These are phyloP conservation scores for Candida vartiovaarae DNA, from an alignment of 805 yeast genomes.

Conservation along the genomic window DNA sequence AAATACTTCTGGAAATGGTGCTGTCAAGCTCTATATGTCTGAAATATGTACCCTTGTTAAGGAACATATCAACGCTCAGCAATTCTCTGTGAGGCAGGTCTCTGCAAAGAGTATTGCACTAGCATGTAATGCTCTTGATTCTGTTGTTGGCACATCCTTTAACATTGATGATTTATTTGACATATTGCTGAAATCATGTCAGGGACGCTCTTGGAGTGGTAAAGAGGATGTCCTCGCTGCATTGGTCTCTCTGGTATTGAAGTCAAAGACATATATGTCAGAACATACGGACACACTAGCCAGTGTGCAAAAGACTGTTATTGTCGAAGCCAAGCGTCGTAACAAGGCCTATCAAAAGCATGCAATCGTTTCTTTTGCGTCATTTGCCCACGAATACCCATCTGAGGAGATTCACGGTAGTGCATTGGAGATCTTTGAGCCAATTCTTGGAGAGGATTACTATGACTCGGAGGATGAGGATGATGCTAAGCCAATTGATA, in stretches of 20 bases:
- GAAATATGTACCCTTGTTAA: conserved; percentile 58
- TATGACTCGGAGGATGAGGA: conserved; percentile 34
- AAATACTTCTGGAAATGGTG: conserved; percentile 64
- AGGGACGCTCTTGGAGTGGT: conserved; percentile 85
- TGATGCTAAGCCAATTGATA: conserved; percentile 22
- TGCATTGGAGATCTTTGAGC: conserved; percentile 25
- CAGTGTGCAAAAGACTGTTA: conserved; percentile 37
- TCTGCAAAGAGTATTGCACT: conserved; percentile 62
- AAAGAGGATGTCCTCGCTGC: conserved; percentile 74
- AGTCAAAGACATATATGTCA: conserved; percentile 32
- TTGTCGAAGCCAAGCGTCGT: conserved; percentile 57
- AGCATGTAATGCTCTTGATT: conserved; percentile 42
- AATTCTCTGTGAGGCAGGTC: conserved; percentile 59
- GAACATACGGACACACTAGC: conserved; percentile 27
- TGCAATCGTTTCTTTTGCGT: conserved; percentile 47
- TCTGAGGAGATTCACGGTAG: conserved; percentile 26
- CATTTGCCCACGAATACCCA: conserved; percentile 36
- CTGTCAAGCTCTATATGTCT: conserved; percentile 57
- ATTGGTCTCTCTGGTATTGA: conserved; percentile 48
- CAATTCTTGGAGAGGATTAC: conserved; percentile 32
- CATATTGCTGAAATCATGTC: conserved; percentile 50
- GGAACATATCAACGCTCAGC: conserved; percentile 44
- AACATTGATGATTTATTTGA: conserved; percentile 35
- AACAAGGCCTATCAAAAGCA: conserved; percentile 57
- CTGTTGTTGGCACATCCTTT: conserved; percentile 16